Evolutionary conservation across 23 red algal species (phyloP).

Genomic region (Pyropia haitanensis): DNA sequence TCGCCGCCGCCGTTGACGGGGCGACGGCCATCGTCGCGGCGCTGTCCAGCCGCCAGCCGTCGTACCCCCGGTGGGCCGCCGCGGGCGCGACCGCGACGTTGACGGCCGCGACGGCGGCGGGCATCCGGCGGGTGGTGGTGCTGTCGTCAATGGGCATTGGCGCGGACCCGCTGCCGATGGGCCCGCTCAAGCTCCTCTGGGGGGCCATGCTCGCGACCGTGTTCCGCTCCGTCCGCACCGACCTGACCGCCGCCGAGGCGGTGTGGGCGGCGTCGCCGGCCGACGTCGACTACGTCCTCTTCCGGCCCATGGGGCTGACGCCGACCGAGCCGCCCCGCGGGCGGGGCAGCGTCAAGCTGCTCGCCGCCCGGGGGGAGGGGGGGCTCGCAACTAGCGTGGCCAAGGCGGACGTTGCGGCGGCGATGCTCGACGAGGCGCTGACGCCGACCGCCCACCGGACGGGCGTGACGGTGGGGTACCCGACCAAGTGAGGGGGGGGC

Average conservation of each 20-base stretch:
- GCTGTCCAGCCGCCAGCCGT: neutral
- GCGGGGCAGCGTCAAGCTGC: neutral
- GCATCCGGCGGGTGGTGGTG: neutral
- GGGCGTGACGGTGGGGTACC: constrained; percentile 1
- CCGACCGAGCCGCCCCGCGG: constrained; percentile 1
- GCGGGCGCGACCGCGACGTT: neutral
- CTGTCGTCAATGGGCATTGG: constrained; percentile 2
- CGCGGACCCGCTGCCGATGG: neutral
- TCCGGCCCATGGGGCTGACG: neutral
- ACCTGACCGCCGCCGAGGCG: neutral
- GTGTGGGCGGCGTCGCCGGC: too few relatives aligned
- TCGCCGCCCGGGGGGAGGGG: neutral
- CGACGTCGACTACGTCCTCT: neutral
- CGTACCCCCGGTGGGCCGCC: neutral
- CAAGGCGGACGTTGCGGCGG: neutral
- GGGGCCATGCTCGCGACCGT: neutral
- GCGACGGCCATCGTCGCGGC: neutral
- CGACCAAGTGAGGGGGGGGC: too few relatives aligned
- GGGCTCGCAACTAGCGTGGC: neutral
- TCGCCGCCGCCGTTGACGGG: too few relatives aligned
- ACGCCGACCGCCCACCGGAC: neutral
- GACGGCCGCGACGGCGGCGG: neutral
- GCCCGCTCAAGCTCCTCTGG: neutral
- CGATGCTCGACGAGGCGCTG: constrained; percentile 1
- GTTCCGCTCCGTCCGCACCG: neutral